Evolutionary conservation across 2,329 filamentous ascomycete species (phyloP), one percentile per base, ranked within the genome.

Genomic region (Penicillium polonicum): DNA sequence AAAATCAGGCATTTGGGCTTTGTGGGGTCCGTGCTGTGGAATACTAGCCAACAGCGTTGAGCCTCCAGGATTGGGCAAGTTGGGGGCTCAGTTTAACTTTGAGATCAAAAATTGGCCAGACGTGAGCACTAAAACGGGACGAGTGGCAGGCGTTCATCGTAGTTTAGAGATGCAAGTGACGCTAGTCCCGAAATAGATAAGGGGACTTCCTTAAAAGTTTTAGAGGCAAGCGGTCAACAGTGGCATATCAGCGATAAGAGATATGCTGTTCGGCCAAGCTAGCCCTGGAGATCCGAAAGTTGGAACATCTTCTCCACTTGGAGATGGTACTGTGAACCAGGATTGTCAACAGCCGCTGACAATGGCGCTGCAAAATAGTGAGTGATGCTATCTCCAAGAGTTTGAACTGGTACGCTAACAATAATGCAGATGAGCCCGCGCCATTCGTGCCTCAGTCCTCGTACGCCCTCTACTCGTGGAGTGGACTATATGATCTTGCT

Each of bases 391-490:
- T 21, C 12, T n/a, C 15, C 3, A 29, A 10, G 33, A 12, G 8
- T 1, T 31, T 19, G 8, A 19, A 15, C 27, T 33, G 3, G 43
- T 23, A 13, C 25, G 23, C 64, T 72, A 42, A 72, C 55, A 38
- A 53, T 39, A 15, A 45, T 50, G 15, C 55, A 73, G 71, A 65
- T 65, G 71, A 72, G 64, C 60, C 65, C 31, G 59, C 62, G 61
- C 61, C 62, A 51, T 57, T 71, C 51, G 64, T 68, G 65, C 64
- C 72, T 61, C 74, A 76, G 63, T 77, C 77, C 45, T 78, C 76
- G 77, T 79, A 71, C 59, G 76, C 31, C 13, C 46, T 56, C 39
- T 66, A 53, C 53, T 12, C 23, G 35, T 60, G 44, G 25, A 54
- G 48, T 57, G 42, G 57, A 52, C 55, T 57, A 60, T 52, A 60